phyloP scores from a whole-genome alignment of 345 rosid genomes.

The Isatis tinctoria region DNA sequence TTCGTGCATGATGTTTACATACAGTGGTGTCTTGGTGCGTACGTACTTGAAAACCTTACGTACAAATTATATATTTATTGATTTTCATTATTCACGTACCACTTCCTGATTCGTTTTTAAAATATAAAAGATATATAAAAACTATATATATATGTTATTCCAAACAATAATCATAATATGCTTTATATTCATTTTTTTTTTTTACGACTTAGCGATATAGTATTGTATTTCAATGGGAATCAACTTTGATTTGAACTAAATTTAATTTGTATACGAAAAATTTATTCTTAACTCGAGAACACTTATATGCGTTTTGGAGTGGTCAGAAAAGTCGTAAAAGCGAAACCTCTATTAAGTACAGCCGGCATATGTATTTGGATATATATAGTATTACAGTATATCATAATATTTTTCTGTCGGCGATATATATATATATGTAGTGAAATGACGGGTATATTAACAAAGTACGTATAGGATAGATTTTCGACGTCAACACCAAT shows the following conservation, averaged over 20 bases:
- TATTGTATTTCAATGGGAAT: neutral
- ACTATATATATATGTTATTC: too few relatives aligned
- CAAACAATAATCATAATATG: too few relatives aligned
- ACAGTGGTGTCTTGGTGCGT: too few relatives aligned
- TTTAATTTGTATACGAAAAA: neutral
- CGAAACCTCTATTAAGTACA: neutral
- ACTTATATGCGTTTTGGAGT: neutral
- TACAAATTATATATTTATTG: too few relatives aligned
- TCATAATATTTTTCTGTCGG: neutral
- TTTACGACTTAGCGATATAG: too few relatives aligned
- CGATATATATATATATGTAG: neutral
- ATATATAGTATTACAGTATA: neutral
- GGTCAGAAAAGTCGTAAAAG: constrained; percentile 1
- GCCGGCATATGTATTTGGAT: neutral
- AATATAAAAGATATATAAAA: too few relatives aligned
- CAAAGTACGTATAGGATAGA: neutral
- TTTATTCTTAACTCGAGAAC: neutral
- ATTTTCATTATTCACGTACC: too few relatives aligned
- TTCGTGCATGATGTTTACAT: too few relatives aligned
- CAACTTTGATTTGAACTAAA: neutral
- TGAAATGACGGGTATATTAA: neutral
- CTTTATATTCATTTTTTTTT: too few relatives aligned
- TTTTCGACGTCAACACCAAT: too few relatives aligned
- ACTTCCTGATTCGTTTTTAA: too few relatives aligned
- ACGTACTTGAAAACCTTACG: too few relatives aligned